Evolutionary conservation across 495 filamentous ascomycete genomes (phyloP).

Genomic region (Copromyces sp.): DNA sequence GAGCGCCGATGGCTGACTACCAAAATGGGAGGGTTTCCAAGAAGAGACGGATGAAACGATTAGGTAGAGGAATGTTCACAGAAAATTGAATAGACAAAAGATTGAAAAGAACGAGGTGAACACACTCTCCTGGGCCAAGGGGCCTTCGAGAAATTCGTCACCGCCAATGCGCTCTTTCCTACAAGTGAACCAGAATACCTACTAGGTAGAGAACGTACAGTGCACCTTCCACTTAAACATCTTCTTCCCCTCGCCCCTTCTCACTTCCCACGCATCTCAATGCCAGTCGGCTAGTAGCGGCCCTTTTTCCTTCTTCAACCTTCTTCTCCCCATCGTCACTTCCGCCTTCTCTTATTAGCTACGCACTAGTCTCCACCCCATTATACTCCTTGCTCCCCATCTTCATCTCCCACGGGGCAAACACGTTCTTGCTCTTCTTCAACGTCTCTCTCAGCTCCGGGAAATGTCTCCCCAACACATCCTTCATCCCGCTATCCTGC

Average conservation of each 20-base stretch:
- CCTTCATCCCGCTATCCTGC: conserved; percentile 24
- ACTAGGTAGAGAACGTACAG: too few species aligned
- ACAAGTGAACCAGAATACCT: too few species aligned
- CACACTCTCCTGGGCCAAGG: too few species aligned
- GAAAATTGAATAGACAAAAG: too few species aligned
- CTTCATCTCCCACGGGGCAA: conserved; percentile 30
- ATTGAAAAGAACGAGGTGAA: neutral
- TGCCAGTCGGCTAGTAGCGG: neutral
- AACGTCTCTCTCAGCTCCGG: conserved; percentile 22
- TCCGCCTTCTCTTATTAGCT: neutral
- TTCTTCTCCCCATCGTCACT: neutral
- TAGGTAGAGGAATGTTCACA: too few species aligned
- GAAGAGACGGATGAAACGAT: neutral
- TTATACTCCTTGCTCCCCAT: conserved; percentile 14
- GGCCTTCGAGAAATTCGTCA: too few species aligned
- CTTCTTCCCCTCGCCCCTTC: neutral
- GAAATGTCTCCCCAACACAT: conserved; percentile 26
- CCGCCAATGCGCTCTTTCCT: neutral
- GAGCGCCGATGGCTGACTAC: neutral
- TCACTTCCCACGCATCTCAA: neutral
- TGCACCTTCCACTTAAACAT: neutral
- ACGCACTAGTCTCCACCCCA: conserved; percentile 17
- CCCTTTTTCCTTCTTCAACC: neutral
- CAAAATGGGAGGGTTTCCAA: too few species aligned
- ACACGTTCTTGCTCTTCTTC: conserved; percentile 21